A percentile compares a stretch with the other conserved stretches of the same genome.
phyloP scores from a whole-genome alignment of 768 basidiomycete genomes.

The Cyclocybe aegerita region DNA sequence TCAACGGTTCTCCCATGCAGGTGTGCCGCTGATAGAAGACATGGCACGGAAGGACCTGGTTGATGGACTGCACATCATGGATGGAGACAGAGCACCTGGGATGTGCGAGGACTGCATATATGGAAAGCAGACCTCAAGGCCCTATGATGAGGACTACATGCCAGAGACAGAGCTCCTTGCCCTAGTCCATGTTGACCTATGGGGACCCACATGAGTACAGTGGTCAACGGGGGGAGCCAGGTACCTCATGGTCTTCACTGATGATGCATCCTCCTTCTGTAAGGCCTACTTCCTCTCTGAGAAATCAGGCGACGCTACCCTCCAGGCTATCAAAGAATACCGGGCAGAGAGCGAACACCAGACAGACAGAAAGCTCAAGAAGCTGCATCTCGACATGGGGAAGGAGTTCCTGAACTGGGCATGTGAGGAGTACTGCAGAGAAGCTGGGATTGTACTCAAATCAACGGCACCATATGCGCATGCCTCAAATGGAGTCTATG shows the following conservation, averaged over 20 bases:
- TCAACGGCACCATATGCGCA: constrained; percentile 10
- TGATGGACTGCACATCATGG: constrained; percentile 16
- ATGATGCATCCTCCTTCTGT: constrained; percentile 16
- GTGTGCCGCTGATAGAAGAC: constrained; percentile 3
- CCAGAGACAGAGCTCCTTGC: constrained; percentile 18
- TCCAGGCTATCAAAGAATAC: constrained; percentile 6
- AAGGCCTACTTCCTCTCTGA: constrained; percentile 17
- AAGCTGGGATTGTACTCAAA: constrained; percentile 9
- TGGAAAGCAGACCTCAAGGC: constrained; percentile 17
- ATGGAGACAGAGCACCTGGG: constrained; percentile 1
- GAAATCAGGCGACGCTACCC: constrained; percentile 17
- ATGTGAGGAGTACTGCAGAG: neutral
- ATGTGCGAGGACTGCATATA: constrained; percentile 25
- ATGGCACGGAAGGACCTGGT: constrained; percentile 14
- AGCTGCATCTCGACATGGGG: constrained; percentile 11
- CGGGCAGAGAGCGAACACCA: constrained; percentile 3
- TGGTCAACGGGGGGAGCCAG: constrained; percentile 13
- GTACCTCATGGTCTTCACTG: constrained; percentile 24
- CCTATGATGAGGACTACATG: constrained; percentile 18
- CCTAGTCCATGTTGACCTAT: constrained; percentile 24
- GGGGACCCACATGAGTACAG: constrained; percentile 17
- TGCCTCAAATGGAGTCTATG: constrained; percentile 8
- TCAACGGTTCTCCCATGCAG: constrained; percentile 20
- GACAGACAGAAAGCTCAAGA: constrained; percentile 4
- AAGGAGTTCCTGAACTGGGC: constrained; percentile 10